phyloP scores from a whole-genome alignment of 768 basidiomycete species.

The Boletales sp. region DNA sequence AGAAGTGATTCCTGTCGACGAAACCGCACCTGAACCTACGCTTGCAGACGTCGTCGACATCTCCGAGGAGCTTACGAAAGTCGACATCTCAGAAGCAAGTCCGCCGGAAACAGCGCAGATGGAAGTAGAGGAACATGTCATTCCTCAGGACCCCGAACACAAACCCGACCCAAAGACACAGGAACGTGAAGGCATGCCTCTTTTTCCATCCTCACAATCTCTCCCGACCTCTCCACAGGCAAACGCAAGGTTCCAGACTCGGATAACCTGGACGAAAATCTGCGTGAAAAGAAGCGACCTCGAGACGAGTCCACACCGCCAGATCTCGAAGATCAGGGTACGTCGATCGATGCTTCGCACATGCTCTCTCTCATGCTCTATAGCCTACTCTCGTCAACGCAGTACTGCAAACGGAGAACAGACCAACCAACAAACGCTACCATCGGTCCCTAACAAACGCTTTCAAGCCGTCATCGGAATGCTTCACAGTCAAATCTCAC shows the following conservation, averaged over 20 bases:
- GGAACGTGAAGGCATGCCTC: slow-evolving; percentile 21
- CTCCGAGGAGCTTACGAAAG: slow-evolving; percentile 7
- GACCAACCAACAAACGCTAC: slow-evolving; percentile 14
- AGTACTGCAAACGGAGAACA: slow-evolving; percentile 16
- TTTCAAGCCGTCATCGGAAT: slow-evolving; percentile 81
- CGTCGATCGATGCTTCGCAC: background rate
- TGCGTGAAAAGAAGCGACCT: slow-evolving; percentile 26
- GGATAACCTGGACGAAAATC: slow-evolving; percentile 20
- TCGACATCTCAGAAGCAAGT: slow-evolving; percentile 3
- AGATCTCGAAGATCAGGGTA: slow-evolving; percentile 46
- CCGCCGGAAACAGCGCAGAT: slow-evolving; percentile 3
- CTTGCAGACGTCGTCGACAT: slow-evolving; percentile 6
- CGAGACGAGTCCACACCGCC: slow-evolving; percentile 21
- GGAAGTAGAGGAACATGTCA: slow-evolving; percentile 13
- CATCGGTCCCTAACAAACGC: slow-evolving; percentile 49
- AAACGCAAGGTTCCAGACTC: slow-evolving; percentile 26
- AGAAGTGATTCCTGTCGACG: background rate
- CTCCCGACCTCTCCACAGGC: slow-evolving; percentile 12
- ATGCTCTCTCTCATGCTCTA: slow-evolving; percentile 1
- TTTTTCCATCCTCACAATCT: too few relatives aligned
- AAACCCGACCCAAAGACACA: slow-evolving; percentile 2
- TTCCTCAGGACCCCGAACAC: slow-evolving; percentile 11
- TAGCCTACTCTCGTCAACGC: slow-evolving; percentile 18
- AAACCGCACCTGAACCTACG: slow-evolving; percentile 2
- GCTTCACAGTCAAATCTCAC: slow-evolving; percentile 78